Evolutionary conservation across 768 basidiomycete genomes (phyloP), one percentile per base, ranked within the genome.

Genomic region (Trametes gibbosa): DNA sequence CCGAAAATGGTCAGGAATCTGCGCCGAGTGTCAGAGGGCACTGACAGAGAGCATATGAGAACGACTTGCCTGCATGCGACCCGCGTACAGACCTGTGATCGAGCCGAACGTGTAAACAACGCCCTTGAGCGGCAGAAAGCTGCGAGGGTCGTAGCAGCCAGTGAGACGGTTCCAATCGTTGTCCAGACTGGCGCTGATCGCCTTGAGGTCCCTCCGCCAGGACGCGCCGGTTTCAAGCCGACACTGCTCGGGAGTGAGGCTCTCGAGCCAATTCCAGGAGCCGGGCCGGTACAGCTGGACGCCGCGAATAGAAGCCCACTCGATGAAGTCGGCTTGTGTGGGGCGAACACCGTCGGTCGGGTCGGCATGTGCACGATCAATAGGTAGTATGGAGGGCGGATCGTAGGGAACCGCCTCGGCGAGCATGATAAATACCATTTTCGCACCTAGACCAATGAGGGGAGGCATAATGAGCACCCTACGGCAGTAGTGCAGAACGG

Each of bases 21-120:
- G 54, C 16, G 54, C 41, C 23, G 46, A 43, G 40, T 42, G 56
- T 51, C 40, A 41, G 35, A 41, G 29, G 41, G 40, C 53, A 53
- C n/a, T 21, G 16, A 21, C 16, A 52, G 32, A 52, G 16, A 53
- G 56, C 24, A 40, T 46, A 56, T 9, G 52, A 39, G 21, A 21
- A 5, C 25, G 16, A 5, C 13, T 58, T 53, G 88, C 86, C 54
- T 84, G 72, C 70, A 86, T 77, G 19, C 82, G 75, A 3, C 89
- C 88, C 58, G 84, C 79, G 84, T 83, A 89, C 5, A 80, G 72
- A 2, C 87, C 87, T 21, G 68, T 70, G 64, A 87, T 72, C 2
- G 75, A 66, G 6, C 87, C 87, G 0, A 77, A 77, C 2, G 75
- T 75, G 68, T 83, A 85, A 21, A 74, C 72, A 9, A 58, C 62